phyloP scores from a whole-genome alignment of 345 rosid genomes.

The Linum lewisii region DNA sequence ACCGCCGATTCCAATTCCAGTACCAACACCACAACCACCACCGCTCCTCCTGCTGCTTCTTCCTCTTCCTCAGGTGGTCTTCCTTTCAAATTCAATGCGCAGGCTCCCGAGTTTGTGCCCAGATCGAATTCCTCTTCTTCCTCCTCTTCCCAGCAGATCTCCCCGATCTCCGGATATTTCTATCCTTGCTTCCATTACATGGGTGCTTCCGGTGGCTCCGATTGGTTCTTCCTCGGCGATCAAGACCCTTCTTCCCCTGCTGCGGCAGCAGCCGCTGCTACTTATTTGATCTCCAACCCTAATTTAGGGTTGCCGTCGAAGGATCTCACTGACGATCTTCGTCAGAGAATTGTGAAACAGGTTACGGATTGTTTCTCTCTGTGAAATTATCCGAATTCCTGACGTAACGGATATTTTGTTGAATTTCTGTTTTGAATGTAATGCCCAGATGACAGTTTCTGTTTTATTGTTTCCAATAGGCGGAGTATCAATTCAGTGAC shows the following conservation, averaged over 20 bases:
- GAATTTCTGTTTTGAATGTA: too few species aligned
- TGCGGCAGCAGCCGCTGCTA: conserved; percentile 10
- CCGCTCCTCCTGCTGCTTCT: not conserved
- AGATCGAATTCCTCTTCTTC: conserved; percentile 30
- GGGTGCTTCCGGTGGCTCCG: conserved; percentile 43
- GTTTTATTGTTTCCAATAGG: too few species aligned
- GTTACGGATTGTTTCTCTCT: conserved; percentile 18
- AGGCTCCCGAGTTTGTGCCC: conserved; percentile 87
- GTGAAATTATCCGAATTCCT: not conserved
- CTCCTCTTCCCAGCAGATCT: not conserved
- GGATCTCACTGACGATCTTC: conserved; percentile 69
- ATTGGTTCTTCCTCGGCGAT: conserved; percentile 79
- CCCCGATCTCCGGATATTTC: conserved; percentile 47
- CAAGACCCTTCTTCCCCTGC: conserved; percentile 29
- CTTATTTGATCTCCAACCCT: conserved; percentile 42
- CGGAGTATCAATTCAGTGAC: conserved; percentile 81
- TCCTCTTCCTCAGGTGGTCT: too few species aligned
- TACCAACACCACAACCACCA: not conserved
- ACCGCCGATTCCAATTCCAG: not conserved
- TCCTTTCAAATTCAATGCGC: conserved; percentile 81
- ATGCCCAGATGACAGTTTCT: too few species aligned
- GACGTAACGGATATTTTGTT: too few species aligned
- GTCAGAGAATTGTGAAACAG: conserved; percentile 80
- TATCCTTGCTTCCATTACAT: conserved; percentile 61
- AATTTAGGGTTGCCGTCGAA: conserved; percentile 31